A percentile compares a stretch with the other conserved stretches of the same genome.
Evolutionary conservation across 2,329 filamentous ascomycete genomes (phyloP).

Genomic region (Penicillium sumatraense): DNA sequence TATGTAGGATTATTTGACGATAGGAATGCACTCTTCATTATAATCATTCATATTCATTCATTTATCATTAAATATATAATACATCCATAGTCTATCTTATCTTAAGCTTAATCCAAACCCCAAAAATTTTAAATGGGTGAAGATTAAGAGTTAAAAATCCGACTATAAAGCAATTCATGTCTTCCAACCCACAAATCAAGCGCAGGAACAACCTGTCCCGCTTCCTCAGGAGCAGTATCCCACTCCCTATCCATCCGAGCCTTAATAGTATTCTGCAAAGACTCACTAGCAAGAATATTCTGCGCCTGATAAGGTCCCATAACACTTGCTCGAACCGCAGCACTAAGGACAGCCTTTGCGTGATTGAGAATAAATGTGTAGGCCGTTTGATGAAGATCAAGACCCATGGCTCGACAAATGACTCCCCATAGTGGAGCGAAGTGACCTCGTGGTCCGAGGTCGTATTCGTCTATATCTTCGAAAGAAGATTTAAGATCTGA

Average conservation of each 20-base stretch:
- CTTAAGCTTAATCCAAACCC: no score
- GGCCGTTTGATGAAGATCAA: conserved; percentile 58
- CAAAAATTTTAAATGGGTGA: no score
- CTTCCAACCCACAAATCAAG: conserved; percentile 69
- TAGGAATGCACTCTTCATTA: no score
- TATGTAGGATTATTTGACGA: conserved; percentile 42
- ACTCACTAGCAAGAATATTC: conserved; percentile 58
- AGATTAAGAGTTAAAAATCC: conserved; percentile 72
- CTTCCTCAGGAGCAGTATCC: conserved; percentile 56
- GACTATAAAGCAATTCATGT: conserved; percentile 68
- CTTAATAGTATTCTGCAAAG: conserved; percentile 57
- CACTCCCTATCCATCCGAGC: conserved; percentile 55
- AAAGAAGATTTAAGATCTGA: conserved; percentile 41
- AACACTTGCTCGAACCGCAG: conserved; percentile 65
- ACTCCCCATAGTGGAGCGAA: conserved; percentile 66
- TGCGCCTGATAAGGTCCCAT: conserved; percentile 70
- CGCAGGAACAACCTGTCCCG: conserved; percentile 64
- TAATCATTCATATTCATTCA: background rate
- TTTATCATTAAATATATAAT: no score
- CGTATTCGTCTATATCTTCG: conserved; percentile 31
- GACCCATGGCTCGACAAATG: conserved; percentile 56
- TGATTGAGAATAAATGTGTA: conserved; percentile 69
- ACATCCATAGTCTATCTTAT: no score
- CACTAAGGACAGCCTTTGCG: conserved; percentile 65
- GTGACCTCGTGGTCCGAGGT: conserved; percentile 54